Evolutionary conservation across 805 yeast species (phyloP), one percentile per base, ranked within the genome.

Genomic region (Scheffersomyces spartinae): DNA sequence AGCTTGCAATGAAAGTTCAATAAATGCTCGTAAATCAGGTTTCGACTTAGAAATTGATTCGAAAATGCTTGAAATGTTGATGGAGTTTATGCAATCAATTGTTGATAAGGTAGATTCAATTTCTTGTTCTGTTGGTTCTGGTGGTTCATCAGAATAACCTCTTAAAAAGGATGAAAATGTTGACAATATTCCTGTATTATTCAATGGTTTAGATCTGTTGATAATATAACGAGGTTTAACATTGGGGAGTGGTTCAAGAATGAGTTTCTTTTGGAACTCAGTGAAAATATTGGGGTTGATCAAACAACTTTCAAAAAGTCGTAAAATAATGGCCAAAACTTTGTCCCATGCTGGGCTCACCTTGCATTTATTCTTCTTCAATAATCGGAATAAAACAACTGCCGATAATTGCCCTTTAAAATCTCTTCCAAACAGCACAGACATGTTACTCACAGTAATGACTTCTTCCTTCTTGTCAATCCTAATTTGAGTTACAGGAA

Each of bases 121-220:
- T 39, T 88, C 96, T 42, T 83, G 94, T 29, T 82, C 93, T 2
- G 93, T 71, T 8, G 99, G 99, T 48, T 88, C 97, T 1, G 79
- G 76, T 3, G 81, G 74, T 27, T 83, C 93, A 41, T 85, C 96
- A 1, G 78, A 62, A 30, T 76, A 70, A 11, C 96, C 91, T 35
- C 91, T 82, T 50, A 91, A 67, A 42, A 85, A 88, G 0, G 95
- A 83, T 1, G 96, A 85, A 40, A 91, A 76, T 0, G 97, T 81
- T 1, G 94, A 81, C 28, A 91, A 69, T n/a, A 91, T 45, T 2
- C 97, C 84, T 7, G 64, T 63, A 17, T 76, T 94, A 39, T 74
- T 80, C 18, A 73, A 68, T 1, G 78, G 74, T 25, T 72, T 72
- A 1, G 69, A 55, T 40, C 76, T 67, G 18, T 71, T 72, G 21